Evolutionary conservation across 2,329 filamentous ascomycete genomes (phyloP), one percentile per base, ranked within the genome.

Genomic region (Drechslerella coelobrocha): DNA sequence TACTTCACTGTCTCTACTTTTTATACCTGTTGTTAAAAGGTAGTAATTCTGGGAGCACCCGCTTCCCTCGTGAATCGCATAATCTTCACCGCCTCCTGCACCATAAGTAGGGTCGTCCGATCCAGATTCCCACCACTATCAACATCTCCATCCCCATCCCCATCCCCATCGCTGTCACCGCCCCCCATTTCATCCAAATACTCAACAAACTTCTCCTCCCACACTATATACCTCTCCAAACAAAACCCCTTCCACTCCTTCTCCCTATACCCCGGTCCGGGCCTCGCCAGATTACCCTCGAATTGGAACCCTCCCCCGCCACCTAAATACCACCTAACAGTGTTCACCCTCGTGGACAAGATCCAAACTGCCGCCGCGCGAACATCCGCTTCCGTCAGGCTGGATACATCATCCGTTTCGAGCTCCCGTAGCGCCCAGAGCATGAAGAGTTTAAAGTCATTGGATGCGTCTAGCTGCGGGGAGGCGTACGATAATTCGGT

Each of bases 351-450:
- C n/a, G n/a, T 19, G 39, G 27, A 9, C 14, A 48, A 17, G 21
- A 68, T 29, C 62, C 62, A 68, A 3, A 68, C 39, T 0, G 54
- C 62, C 4, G 55, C 62, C 17, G 55, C 43, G 8, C 31, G 10
- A 1, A 68, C 12, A 43, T 68, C 55, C 1, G 27, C 48, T 8
- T 21, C 6, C 2, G n/a, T 39, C 27, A 8, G 53, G 29, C 2
- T 57, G 4, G 23, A 1, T 1, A 37, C 17, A 9, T 43, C 2
- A 14, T 26, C 21, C 1, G 21, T 27, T 48, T 66, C 62, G 0
- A 68, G 50, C 9, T 31, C 29, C 7, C 62, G 54, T 3, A 68
- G 62, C 2, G 62, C 17, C 47, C 55, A 60, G 27, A 68, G 39
- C 2, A 24, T 55, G 23, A 48, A 68, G 17, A 68, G 54, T n/a